Base-by-base conservation (phyloP, 2,329 filamentous ascomycete species). In the Ophiosphaerella korrae region DNA sequence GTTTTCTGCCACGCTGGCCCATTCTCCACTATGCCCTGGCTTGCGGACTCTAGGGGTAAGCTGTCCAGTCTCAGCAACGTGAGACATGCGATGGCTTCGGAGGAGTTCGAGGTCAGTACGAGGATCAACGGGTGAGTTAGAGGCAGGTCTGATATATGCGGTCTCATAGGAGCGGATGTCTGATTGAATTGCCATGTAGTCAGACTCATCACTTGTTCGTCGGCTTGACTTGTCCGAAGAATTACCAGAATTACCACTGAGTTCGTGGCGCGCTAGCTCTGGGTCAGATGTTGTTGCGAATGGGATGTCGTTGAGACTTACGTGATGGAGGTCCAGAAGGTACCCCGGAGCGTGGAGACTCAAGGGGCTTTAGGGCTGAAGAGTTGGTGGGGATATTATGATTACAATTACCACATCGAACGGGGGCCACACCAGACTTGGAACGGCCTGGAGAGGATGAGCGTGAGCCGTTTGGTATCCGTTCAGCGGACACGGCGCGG, bases 21-120 rank as follows among this genome's bases (percentile, higher is more conserved):
- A 75, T 46, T 75, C 73, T 52, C 66, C 70, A 48, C 70, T 74
- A 48, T 64, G 60, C 48, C 66, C 68, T 55, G 70, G 68, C 55
- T 63, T 68, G 48, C 74, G 73, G 33, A 72, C 67, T 52, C 75
- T 59, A 18, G 74, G 75, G 24, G 72, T 73, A 40, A 81, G 69
- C 54, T 80, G 78, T 13, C 78, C 78, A 32, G 77, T 80, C 63
- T 81, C 78, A 14, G 78, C 78, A 29, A 77, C 78, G 55, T 80
- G 78, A 5, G 78, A 80, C 46, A 78, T 64, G 29, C 78, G 77
- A 55, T 80, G 77, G 50, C 63, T 78, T 47, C 78, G 72, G 48
- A 80, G 74, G 23, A 79, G 63, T 37, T 72, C 67, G 32, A 74
- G 67, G 45, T 74, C 67, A 21, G 61, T 66, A n/a, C 65, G 65